phyloP scores from a whole-genome alignment of 306 rosid species.

The Cucurbita moschata region DNA sequence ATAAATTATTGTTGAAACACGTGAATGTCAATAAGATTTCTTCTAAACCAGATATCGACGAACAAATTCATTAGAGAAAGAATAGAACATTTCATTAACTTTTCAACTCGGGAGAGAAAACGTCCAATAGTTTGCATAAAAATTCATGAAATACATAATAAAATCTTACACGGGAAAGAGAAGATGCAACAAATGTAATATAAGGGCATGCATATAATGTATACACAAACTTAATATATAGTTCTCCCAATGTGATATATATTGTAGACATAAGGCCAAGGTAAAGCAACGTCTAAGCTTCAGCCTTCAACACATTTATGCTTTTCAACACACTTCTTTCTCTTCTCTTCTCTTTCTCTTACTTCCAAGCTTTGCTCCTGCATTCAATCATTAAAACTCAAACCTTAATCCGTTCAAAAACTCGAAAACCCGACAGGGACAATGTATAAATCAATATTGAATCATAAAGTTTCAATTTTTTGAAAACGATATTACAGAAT shows the following conservation, averaged over 20 bases:
- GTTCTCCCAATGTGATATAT: not conserved
- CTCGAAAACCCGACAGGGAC: too few relatives aligned
- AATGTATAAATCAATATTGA: not conserved
- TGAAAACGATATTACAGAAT: not conserved
- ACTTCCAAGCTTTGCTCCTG: not conserved
- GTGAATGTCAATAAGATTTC: too few relatives aligned
- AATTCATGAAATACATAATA: not conserved
- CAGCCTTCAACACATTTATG: not conserved
- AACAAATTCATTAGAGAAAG: too few relatives aligned
- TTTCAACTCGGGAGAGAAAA: too few relatives aligned
- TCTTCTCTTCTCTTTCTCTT: not conserved
- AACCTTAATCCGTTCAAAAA: not conserved
- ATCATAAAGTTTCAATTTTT: not conserved
- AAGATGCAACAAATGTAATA: not conserved
- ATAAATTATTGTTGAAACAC: too few relatives aligned
- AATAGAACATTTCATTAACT: too few relatives aligned
- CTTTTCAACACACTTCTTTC: not conserved
- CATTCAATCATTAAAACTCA: not conserved
- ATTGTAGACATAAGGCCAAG: not conserved
- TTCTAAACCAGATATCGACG: too few relatives aligned
- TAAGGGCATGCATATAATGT: not conserved
- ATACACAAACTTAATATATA: slow-evolving; percentile 5
- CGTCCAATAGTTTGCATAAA: not conserved
- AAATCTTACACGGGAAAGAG: not conserved
- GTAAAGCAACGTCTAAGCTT: not conserved